Conservation (phyloP, 768 basidiomycete genomes). For the Lenzites betulinus region DNA sequence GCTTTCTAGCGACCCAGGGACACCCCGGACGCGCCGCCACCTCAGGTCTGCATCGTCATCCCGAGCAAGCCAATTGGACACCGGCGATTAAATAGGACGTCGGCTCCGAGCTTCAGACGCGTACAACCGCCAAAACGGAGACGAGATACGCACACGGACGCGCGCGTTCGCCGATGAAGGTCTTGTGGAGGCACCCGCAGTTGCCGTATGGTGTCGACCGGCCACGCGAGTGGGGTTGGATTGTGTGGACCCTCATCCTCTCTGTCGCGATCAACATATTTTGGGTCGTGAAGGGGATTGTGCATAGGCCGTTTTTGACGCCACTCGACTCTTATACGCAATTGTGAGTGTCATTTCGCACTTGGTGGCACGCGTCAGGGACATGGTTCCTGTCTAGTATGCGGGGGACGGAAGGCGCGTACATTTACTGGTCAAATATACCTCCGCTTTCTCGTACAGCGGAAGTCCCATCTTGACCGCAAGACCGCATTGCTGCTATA, state of each 20-base stretch:
- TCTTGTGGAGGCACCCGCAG: constrained; percentile 4
- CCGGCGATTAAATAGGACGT: neutral
- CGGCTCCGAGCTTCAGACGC: neutral
- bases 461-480: no score
- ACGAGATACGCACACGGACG: neutral
- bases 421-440: no score
- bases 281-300: constrained; percentile 3
- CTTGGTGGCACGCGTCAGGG: neutral
- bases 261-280: constrained; percentile 14
- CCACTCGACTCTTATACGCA: constrained; percentile 4
- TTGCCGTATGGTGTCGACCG: neutral
- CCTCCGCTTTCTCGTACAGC: no score
- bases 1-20: no score
- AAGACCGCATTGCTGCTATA: no score
- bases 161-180: neutral
- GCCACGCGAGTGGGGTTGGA: constrained; percentile 9
- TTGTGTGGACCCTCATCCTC: constrained; percentile 2
- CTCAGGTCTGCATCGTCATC: no score
- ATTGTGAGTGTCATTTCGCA: constrained; percentile 12
- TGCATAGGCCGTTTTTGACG: neutral
- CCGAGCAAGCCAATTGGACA: no score
- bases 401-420: no score
- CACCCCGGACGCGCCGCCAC: no score
- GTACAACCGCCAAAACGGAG: neutral
- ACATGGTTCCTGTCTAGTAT: no score